Percentiles rank a stretch among this genome's conserved stretches.
Evolutionary conservation across 2,329 filamentous ascomycete species (phyloP).

Genomic region (Stagonosporopsis rhizophila): DNA sequence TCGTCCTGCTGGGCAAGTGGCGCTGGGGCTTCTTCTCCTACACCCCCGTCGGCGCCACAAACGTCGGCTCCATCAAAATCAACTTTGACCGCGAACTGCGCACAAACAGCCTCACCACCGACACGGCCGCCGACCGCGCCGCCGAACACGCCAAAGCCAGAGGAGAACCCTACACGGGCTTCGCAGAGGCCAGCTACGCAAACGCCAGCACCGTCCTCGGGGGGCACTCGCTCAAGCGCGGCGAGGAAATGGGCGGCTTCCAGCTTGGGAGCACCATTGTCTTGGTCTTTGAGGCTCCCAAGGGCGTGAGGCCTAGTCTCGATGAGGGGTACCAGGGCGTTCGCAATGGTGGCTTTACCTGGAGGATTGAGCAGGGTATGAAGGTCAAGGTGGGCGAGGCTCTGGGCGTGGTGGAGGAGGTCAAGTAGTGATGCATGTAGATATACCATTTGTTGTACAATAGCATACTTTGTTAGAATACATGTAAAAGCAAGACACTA

Average conservation of each 20-base stretch:
- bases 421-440: not conserved
- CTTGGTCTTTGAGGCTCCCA: constrained; percentile 92
- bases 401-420: constrained; percentile 73
- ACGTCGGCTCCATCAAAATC: constrained; percentile 94
- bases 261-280: constrained; percentile 95
- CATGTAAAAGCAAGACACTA: no score
- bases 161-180: constrained; percentile 88
- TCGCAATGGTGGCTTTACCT: constrained; percentile 76
- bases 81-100: constrained; percentile 96
- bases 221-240: constrained; percentile 82
- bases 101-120: constrained; percentile 89
- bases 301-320: constrained; percentile 61
- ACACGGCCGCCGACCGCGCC: constrained; percentile 87
- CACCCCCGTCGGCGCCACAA: constrained; percentile 94
- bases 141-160: constrained; percentile 77
- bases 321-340: constrained; percentile 64
- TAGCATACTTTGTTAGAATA: not conserved
- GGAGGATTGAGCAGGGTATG: constrained; percentile 87
- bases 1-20: constrained; percentile 93
- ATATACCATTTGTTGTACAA: not conserved
- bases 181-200: constrained; percentile 88
- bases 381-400: constrained; percentile 88
- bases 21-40: constrained; percentile 97
- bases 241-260: constrained; percentile 98
- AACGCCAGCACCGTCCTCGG: constrained; percentile 77